Percentiles rank a stretch among this genome's conserved stretches.
Evolutionary conservation across 2,329 filamentous ascomycete species (phyloP).

Genomic region (Aspergillus versicolor): DNA sequence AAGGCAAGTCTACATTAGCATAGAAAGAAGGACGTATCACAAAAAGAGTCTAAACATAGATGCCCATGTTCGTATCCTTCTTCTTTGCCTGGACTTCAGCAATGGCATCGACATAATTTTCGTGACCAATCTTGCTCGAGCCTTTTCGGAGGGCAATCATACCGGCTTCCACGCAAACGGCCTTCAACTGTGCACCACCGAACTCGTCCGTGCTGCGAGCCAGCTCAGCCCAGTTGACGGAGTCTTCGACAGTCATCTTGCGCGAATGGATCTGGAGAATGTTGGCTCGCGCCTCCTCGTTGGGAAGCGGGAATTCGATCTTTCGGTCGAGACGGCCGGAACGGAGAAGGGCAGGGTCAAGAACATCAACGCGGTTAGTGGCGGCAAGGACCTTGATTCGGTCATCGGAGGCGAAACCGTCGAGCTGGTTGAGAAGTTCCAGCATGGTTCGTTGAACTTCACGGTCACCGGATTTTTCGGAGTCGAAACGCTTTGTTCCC

Average conservation of each 20-base stretch:
- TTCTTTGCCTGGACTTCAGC: slow-evolving; percentile 86
- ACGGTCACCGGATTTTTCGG: slow-evolving; percentile 94
- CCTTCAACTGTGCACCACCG: slow-evolving; percentile 95
- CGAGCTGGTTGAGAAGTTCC: slow-evolving; percentile 96
- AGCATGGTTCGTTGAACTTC: slow-evolving; percentile 99
- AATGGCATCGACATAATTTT: slow-evolving; percentile 98
- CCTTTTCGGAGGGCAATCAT: slow-evolving; percentile 97
- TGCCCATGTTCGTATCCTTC: slow-evolving; percentile 67
- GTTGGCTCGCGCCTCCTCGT: slow-evolving; percentile 95
- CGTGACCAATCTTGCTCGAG: slow-evolving; percentile 94
- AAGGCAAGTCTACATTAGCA: neutral
- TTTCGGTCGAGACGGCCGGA: slow-evolving; percentile 93
- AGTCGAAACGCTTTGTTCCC: slow-evolving; percentile 99
- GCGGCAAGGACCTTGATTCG: slow-evolving; percentile 94
- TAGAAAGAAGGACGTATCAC: neutral
- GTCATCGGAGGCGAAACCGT: slow-evolving; percentile 95
- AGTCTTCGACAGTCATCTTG: slow-evolving; percentile 95
- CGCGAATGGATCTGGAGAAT: slow-evolving; percentile 96
- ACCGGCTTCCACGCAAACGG: slow-evolving; percentile 96
- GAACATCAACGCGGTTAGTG: slow-evolving; percentile 90
- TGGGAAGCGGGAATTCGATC: slow-evolving; percentile 97
- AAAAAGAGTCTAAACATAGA: slow-evolving; percentile 38
- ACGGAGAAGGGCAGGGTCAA: slow-evolving; percentile 86
- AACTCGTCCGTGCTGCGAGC: slow-evolving; percentile 98
- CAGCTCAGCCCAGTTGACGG: slow-evolving; percentile 93